phyloP scores from a whole-genome alignment of 2,329 filamentous ascomycete species.

The Westerdykella ornata region DNA sequence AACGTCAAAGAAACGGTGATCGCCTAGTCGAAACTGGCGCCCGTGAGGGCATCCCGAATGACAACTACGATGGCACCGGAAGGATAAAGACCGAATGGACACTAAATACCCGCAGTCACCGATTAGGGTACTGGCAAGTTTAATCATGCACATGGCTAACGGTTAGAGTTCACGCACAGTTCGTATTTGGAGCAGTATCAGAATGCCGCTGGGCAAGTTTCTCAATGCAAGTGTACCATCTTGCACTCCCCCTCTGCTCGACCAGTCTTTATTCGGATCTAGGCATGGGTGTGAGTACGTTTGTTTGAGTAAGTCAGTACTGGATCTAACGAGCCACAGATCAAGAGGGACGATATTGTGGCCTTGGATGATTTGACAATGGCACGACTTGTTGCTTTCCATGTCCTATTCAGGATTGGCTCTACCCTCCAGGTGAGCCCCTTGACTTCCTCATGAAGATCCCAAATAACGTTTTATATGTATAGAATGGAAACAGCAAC shows the following conservation, averaged over 20 bases:
- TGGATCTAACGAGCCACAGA: slow-evolving; percentile 28
- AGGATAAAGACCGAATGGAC: no score
- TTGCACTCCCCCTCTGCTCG: slow-evolving; percentile 20
- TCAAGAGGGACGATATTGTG: slow-evolving; percentile 48
- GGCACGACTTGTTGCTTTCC: slow-evolving; percentile 68
- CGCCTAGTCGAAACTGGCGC: no score
- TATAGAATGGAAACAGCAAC: slow-evolving; percentile 24
- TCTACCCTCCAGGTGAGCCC: slow-evolving; percentile 48
- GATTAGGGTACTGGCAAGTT: background rate
- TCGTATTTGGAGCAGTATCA: background rate
- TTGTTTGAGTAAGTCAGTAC: background rate
- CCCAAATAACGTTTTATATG: background rate
- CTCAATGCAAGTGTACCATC: slow-evolving; percentile 10
- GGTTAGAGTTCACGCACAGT: background rate
- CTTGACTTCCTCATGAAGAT: background rate
- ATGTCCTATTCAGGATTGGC: slow-evolving; percentile 74
- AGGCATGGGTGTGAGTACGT: slow-evolving; percentile 18
- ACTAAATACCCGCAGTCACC: no score
- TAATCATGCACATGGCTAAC: background rate
- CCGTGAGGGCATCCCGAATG: no score
- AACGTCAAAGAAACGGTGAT: no score
- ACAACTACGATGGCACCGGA: no score
- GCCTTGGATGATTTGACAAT: slow-evolving; percentile 36
- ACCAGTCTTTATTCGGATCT: slow-evolving; percentile 13
- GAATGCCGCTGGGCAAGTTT: slow-evolving; percentile 8